These are phyloP conservation scores for Xylaria palmicola DNA, from an alignment of 495 filamentous ascomycete species.

Conservation along the genomic window DNA sequence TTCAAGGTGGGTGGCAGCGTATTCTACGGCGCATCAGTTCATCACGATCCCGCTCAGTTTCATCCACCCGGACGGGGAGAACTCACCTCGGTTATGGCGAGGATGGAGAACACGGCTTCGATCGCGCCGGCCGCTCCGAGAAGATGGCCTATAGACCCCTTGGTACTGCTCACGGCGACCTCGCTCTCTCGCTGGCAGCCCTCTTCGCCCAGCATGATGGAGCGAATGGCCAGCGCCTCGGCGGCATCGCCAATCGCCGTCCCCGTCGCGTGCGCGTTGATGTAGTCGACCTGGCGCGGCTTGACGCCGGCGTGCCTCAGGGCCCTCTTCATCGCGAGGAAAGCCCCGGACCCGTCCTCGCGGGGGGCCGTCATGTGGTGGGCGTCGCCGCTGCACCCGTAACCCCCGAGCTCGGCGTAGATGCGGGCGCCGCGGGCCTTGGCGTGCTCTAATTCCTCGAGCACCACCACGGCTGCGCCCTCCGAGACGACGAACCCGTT, in stretches of 20 bases:
- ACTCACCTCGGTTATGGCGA: slow-evolving; percentile 75
- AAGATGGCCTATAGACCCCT: slow-evolving; percentile 89
- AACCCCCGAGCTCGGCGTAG: slow-evolving; percentile 87
- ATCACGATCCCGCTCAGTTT: too few species aligned
- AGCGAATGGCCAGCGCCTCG: slow-evolving; percentile 80
- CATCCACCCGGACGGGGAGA: too few species aligned
- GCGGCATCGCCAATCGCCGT: slow-evolving; percentile 83
- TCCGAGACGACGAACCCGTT: slow-evolving; percentile 91
- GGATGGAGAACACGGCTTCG: slow-evolving; percentile 79
- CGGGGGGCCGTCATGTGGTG: slow-evolving; percentile 89
- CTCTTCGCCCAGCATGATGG: slow-evolving; percentile 70
- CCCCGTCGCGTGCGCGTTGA: slow-evolving; percentile 94
- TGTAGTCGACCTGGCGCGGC: slow-evolving; percentile 77
- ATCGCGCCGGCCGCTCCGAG: slow-evolving; percentile 88
- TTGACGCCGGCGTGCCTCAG: slow-evolving; percentile 68
- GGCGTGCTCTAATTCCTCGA: slow-evolving; percentile 91
- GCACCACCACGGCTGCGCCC: slow-evolving; percentile 80
- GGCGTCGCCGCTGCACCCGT: slow-evolving; percentile 84
- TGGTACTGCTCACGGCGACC: slow-evolving; percentile 87
- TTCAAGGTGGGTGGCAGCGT: slow-evolving; percentile 87
- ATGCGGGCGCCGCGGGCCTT: slow-evolving; percentile 73
- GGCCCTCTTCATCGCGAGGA: slow-evolving; percentile 80
- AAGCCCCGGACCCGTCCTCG: slow-evolving; percentile 76
- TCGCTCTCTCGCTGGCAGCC: slow-evolving; percentile 61
- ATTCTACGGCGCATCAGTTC: slow-evolving; percentile 52